A percentile compares a stretch with the other conserved stretches of the same genome.
phyloP scores from a whole-genome alignment of 257 asterid species.

The Solanum arcanum region DNA sequence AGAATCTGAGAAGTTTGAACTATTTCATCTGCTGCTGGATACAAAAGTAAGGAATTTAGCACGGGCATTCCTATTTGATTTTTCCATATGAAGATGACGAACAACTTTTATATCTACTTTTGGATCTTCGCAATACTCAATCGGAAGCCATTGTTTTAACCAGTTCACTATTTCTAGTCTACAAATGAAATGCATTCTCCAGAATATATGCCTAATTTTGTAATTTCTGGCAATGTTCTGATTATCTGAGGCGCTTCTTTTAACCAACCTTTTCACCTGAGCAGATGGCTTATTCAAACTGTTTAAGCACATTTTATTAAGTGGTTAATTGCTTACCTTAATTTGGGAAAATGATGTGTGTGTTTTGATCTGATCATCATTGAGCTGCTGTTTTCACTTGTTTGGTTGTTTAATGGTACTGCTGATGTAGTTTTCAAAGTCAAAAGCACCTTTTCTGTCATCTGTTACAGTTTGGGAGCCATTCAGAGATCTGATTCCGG shows the following conservation, averaged over 20 bases:
- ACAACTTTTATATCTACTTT: not conserved
- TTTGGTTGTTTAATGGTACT: not conserved
- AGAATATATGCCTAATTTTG: not conserved
- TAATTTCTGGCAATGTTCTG: not conserved
- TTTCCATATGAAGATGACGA: not conserved
- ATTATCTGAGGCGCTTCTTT: not conserved
- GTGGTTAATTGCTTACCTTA: not conserved
- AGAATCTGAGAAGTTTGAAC: not conserved
- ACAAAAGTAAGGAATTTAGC: not conserved
- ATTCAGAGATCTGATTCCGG: slow-evolving; percentile 90
- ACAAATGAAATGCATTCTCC: not conserved
- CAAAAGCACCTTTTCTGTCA: not conserved
- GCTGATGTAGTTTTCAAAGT: not conserved
- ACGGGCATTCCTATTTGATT: not conserved
- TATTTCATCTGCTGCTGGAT: not conserved
- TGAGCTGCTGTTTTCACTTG: not conserved
- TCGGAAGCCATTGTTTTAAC: not conserved
- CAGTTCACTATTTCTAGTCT: not conserved
- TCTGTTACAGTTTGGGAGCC: slow-evolving; percentile 78
- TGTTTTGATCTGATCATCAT: not conserved
- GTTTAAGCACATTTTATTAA: not conserved
- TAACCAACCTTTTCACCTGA: not conserved
- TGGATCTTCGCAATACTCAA: not conserved
- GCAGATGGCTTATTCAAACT: not conserved
- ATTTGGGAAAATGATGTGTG: not conserved